phyloP scores from a whole-genome alignment of 1,139 yeast genomes.

The Yamadazyma triangularis region DNA sequence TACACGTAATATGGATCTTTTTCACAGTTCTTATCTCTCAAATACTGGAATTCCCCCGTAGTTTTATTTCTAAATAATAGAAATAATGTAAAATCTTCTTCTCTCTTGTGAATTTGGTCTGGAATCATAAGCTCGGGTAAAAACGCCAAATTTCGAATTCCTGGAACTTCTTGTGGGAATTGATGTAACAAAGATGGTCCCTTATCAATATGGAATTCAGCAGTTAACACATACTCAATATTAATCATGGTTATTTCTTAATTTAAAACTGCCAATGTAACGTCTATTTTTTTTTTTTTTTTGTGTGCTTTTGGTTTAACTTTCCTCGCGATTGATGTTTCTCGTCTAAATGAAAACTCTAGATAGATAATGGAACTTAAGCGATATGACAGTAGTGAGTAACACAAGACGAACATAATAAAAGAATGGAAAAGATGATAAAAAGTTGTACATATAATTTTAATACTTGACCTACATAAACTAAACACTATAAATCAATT shows the following conservation, averaged over 20 bases:
- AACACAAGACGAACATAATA: too few species aligned
- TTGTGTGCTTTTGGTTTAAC: too few species aligned
- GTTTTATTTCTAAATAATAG: constrained; percentile 39
- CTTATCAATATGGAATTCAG: constrained; percentile 56
- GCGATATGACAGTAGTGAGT: too few species aligned
- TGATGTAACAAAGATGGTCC: constrained; percentile 51
- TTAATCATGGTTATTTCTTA: constrained; percentile 21
- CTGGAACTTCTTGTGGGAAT: constrained; percentile 45
- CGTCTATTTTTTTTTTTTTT: too few species aligned
- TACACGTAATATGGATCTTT: constrained; percentile 46
- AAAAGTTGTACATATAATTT: neutral
- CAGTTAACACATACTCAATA: constrained; percentile 44
- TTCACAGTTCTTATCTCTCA: constrained; percentile 31
- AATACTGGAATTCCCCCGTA: constrained; percentile 41
- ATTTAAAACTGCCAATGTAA: too few species aligned
- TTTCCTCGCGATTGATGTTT: too few species aligned
- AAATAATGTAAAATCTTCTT: constrained; percentile 59
- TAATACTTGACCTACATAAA: neutral
- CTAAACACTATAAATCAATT: constrained; percentile 2
- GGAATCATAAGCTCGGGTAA: constrained; percentile 63
- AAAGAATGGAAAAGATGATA: too few species aligned
- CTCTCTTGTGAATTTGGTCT: constrained; percentile 55
- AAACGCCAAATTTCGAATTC: constrained; percentile 32
- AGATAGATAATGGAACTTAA: too few species aligned
- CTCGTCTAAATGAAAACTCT: too few species aligned